Base-by-base conservation (phyloP, 371 early-diverging fungal genomes). In the Mucor irregularis region DNA sequence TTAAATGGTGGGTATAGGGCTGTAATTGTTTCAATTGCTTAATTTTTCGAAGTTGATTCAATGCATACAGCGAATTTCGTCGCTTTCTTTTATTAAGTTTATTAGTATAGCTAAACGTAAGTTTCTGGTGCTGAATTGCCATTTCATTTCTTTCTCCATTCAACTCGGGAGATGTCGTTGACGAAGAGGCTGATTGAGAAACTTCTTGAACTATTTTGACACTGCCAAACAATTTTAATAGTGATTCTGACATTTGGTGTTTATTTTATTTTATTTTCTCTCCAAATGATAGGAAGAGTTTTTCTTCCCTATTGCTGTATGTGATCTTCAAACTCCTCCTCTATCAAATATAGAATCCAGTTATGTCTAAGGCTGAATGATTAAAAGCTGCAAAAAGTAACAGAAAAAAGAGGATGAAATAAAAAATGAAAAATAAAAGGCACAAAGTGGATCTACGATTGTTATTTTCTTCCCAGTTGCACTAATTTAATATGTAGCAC, bases 161-260 rank as follows among this genome's bases (percentile, higher is more conserved):
- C 19, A 17, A 4, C 26, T 29, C 11, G 52, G 44, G n/a, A n/a
- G n/a, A n/a, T n/a, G n/a, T n/a, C n/a, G n/a, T n/a, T n/a, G n/a
- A n/a, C n/a, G n/a, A n/a, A 16, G 57, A 48, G 6, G 53, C 33
- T 16, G 53, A 19, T 26, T 52, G 30, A 9, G 63, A 55, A 5
- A 68, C 56, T 44, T 68, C 68, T 47, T 68, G 68, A 14, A 68
- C 68, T 39, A 68, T 37, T 46, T 53, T 59, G 29, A 68, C 40
- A 29, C 59, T 44, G 38, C 56, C 52, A 49, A 68, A 56, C 49
- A 63, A 34, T 50, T 55, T 54, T 28, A 59, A 50, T 19, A 64
- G 38, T n/a, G 61, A 45, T n/a, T 33, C 24, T 43, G 53, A 58
- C 52, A 58, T 58, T n/a, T n/a, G n/a, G n/a, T n/a, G n/a, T n/a